Conservation (phyloP, 352 stramenopile species). For the Pythium pectinolyticum region DNA sequence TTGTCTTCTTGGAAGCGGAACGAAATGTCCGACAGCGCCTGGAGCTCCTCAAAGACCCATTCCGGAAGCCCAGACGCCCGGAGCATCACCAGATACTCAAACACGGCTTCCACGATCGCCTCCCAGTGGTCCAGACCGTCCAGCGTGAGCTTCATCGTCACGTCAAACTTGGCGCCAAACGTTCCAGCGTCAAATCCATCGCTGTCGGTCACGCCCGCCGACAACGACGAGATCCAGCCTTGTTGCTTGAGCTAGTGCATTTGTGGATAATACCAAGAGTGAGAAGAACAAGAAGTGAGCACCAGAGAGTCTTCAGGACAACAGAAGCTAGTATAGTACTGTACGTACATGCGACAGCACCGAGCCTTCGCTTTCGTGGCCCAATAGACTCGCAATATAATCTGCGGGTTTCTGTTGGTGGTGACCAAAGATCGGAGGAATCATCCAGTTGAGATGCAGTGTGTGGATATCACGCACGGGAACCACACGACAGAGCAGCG, state of each 20-base stretch:
- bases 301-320: no score
- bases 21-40: slow-evolving; percentile 28
- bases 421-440: slow-evolving; percentile 64
- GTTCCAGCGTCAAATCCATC: slow-evolving; percentile 42
- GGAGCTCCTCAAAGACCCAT: slow-evolving; percentile 45
- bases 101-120: slow-evolving; percentile 30
- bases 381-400: slow-evolving; percentile 77
- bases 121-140: slow-evolving; percentile 37
- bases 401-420: slow-evolving; percentile 78
- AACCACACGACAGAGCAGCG: slow-evolving; percentile 64
- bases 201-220: slow-evolving; percentile 40
- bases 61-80: slow-evolving; percentile 6
- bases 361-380: slow-evolving; percentile 82
- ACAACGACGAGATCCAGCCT: slow-evolving; percentile 77
- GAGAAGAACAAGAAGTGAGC: no score
- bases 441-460: slow-evolving; percentile 76
- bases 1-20: slow-evolving; percentile 36
- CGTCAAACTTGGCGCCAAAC: slow-evolving; percentile 37
- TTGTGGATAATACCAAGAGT: no score
- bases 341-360: slow-evolving; percentile 64
- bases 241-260: slow-evolving; percentile 79
- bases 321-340: no score
- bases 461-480: slow-evolving; percentile 80
- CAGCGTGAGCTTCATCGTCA: slow-evolving; percentile 38
- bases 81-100: slow-evolving; percentile 31